Percentiles rank a stretch among this genome's conserved stretches.
Conservation (phyloP, 1,284 basidiomycete genomes). For the Irpex sp. region DNA sequence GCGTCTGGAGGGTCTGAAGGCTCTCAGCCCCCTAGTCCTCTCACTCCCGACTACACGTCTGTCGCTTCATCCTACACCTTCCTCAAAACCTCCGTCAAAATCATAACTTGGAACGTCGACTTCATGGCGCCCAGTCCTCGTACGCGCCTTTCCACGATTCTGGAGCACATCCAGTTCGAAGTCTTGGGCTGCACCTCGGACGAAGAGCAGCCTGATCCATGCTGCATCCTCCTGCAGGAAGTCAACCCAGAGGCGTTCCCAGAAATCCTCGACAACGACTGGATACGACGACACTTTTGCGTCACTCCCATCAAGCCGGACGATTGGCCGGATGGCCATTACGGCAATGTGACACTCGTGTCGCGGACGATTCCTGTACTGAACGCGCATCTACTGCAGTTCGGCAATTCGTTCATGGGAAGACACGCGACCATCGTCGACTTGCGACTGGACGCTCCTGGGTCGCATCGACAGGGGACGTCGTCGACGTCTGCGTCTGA, state of each 20-base stretch:
- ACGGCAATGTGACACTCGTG: conserved; percentile 66
- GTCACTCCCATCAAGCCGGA: conserved; percentile 48
- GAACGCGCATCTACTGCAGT: conserved; percentile 43
- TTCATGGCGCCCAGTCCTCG: conserved; percentile 34
- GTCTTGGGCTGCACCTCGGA: conserved; percentile 40
- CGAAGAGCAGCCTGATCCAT: conserved; percentile 45
- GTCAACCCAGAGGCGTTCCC: conserved; percentile 42
- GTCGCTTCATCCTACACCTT: not conserved
- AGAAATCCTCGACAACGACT: conserved; percentile 47
- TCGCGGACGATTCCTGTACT: conserved; percentile 49
- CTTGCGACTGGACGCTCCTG: conserved; percentile 40
- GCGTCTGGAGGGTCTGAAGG: conserved; percentile 1
- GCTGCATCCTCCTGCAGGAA: conserved; percentile 66
- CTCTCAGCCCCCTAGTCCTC: conserved; percentile 8
- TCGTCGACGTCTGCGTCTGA: conserved; percentile 17
- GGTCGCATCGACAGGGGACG: conserved; percentile 15
- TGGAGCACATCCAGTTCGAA: conserved; percentile 49
- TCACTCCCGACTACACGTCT: not conserved
- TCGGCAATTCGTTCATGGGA: conserved; percentile 43
- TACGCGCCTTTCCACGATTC: conserved; percentile 42
- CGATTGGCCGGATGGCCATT: conserved; percentile 48
- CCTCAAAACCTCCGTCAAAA: conserved; percentile 14
- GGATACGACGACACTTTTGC: conserved; percentile 58
- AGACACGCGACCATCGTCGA: conserved; percentile 58
- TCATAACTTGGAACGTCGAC: conserved; percentile 71